Evolutionary conservation across 441 rosid species (phyloP), one percentile per base, ranked within the genome.

Genomic region (Pelargonium citronellum): DNA sequence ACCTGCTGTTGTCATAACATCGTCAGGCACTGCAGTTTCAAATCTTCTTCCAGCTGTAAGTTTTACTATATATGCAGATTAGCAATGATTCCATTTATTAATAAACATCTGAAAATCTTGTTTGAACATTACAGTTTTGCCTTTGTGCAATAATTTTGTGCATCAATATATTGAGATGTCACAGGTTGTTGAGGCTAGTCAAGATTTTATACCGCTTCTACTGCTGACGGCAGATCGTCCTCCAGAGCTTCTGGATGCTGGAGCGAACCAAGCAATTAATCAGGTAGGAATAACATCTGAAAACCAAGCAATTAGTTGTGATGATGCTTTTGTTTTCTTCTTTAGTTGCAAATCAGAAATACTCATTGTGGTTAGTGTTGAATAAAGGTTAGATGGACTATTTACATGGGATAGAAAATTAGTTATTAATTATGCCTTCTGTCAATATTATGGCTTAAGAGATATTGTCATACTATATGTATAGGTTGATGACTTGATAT

Each of bases 1-100:
- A 78, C 96, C 96, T 2, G 97, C 99, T 7, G 91, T 90, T 53
- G 77, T 95, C 72, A 87, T 95, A 82, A 91, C 97, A 61, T 83
- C 99, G 49, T 95, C 99, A 64, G 99, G 99, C 80, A 95, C 99
- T 66, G 99, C 99, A 53, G 96, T 91, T 70, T 95, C 99, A 73
- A 95, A 95, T 83, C 99, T 95, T 84, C 83, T 89, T 80, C 99
- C 99, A 66, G 97, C 99, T 81, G 99, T 95, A 74, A 95, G 99
- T 82, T 76, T 68, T 64, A 69, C 27, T 7, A 53, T 57, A 71
- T 68, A 34, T 76, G 13, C 68, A 15, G 62, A 62, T 61, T 24
- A 30, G 66, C 46, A 39, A 20, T 70, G 69, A 65, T 60, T 73
- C 39, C 49, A 51, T 41, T 74, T 37, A 66, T 13, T 16, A n/a